phyloP scores from a whole-genome alignment of 1,284 basidiomycete genomes.

The Malassezia obtusa region DNA sequence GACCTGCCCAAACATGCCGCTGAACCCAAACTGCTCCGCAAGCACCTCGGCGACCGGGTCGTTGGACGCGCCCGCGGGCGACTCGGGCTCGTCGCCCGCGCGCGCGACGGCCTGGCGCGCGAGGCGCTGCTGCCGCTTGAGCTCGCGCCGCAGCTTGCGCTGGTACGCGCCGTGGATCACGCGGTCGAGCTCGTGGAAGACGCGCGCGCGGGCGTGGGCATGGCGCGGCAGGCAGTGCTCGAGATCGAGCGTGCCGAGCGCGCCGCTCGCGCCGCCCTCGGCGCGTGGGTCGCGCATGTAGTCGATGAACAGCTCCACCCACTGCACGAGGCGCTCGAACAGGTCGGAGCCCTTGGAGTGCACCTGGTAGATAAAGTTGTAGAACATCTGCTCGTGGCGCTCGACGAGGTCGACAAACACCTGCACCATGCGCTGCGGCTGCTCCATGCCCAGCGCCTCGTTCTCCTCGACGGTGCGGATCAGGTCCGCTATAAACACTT shows the following conservation, averaged over 20 bases:
- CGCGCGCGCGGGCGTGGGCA: slow-evolving; percentile 25
- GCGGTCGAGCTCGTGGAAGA: slow-evolving; percentile 39
- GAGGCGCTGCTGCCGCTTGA: slow-evolving; percentile 36
- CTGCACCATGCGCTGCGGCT: slow-evolving; percentile 78
- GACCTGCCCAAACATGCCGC: slow-evolving; percentile 21
- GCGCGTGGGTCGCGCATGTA: slow-evolving; percentile 60
- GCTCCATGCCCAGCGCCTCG: slow-evolving; percentile 74
- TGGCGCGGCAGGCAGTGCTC: slow-evolving; percentile 41
- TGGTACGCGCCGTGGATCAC: slow-evolving; percentile 41
- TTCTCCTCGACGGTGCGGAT: slow-evolving; percentile 85
- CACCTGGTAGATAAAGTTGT: slow-evolving; percentile 94
- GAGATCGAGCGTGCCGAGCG: slow-evolving; percentile 36
- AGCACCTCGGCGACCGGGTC: slow-evolving; percentile 35
- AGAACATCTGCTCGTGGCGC: slow-evolving; percentile 90
- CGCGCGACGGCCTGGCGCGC: slow-evolving; percentile 30
- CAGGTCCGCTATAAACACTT: slow-evolving; percentile 89
- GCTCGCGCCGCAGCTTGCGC: slow-evolving; percentile 40
- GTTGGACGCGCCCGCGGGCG: slow-evolving; percentile 19
- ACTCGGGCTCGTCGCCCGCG: slow-evolving; percentile 19
- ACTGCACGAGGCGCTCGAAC: slow-evolving; percentile 86
- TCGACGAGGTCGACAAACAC: slow-evolving; percentile 86
- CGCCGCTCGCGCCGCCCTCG: background rate
- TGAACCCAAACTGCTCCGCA: slow-evolving; percentile 42
- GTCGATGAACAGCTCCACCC: slow-evolving; percentile 91
- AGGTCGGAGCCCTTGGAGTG: slow-evolving; percentile 91